These are phyloP conservation scores for Venturia asperata DNA, from an alignment of 2,329 filamentous ascomycete genomes.

Conservation along the genomic window DNA sequence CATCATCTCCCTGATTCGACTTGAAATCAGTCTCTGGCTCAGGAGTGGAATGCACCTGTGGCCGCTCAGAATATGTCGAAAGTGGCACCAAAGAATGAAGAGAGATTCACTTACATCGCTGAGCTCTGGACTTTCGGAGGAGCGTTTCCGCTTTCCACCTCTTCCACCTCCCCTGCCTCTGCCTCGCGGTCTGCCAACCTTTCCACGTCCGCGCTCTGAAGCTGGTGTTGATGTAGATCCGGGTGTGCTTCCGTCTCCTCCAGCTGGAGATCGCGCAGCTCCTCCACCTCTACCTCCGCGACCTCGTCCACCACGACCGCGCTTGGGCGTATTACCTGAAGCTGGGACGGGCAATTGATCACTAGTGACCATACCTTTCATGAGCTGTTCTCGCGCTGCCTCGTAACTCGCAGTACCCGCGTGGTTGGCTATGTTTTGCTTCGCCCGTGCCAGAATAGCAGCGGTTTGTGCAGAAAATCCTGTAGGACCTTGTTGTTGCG, in stretches of 20 bases:
- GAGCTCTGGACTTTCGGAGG: slow-evolving; percentile 29
- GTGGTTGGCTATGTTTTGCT: slow-evolving; percentile 2
- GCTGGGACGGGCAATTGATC: slow-evolving; percentile 36
- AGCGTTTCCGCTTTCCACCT: slow-evolving; percentile 35
- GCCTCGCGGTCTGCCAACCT: slow-evolving; percentile 31
- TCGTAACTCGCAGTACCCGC: slow-evolving; percentile 29
- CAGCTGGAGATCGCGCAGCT: slow-evolving; percentile 25
- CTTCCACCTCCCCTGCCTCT: slow-evolving; percentile 33
- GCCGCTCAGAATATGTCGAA: slow-evolving; percentile 14
- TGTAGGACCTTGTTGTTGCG: slow-evolving; percentile 8
- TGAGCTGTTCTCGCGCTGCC: slow-evolving; percentile 40
- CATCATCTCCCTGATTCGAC: slow-evolving; percentile 18
- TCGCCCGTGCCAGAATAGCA: slow-evolving; percentile 15
- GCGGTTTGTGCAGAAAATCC: slow-evolving; percentile 14
- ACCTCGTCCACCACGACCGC: slow-evolving; percentile 25
- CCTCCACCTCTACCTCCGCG: slow-evolving; percentile 30
- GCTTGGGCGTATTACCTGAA: slow-evolving; percentile 27
- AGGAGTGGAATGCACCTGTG: slow-evolving; percentile 9
- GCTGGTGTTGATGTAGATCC: slow-evolving; percentile 14
- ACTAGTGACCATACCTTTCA: slow-evolving; percentile 40
- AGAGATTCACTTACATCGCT: slow-evolving; percentile 29
- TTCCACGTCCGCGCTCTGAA: slow-evolving; percentile 24
- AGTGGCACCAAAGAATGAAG: background rate
- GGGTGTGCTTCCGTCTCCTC: slow-evolving; percentile 20
- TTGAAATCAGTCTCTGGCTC: slow-evolving; percentile 14